phyloP scores from a whole-genome alignment of 2,329 filamentous ascomycete genomes.

The Clonostachys rosea region DNA sequence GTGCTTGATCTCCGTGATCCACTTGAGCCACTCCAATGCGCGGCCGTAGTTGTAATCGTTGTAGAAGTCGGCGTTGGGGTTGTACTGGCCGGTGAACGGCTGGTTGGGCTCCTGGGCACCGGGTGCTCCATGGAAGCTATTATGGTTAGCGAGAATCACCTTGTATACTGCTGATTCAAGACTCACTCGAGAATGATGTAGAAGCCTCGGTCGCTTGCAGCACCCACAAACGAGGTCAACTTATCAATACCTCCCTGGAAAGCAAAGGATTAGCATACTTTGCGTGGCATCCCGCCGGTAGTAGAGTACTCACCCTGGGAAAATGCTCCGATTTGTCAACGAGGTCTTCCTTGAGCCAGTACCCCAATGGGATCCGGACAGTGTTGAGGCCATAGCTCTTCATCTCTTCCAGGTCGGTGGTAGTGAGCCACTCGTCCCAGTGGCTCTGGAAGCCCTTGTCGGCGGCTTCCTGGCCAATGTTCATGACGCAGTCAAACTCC shows the following conservation, averaged over 20 bases:
- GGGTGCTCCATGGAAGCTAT: conserved; percentile 39
- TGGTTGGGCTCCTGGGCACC: conserved; percentile 40
- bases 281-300: background rate
- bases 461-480: conserved; percentile 37
- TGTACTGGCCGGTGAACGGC: conserved; percentile 36
- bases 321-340: conserved; percentile 46
- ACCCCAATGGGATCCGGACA: conserved; percentile 48
- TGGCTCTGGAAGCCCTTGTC: conserved; percentile 42
- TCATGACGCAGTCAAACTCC: conserved; percentile 49
- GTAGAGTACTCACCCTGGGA: conserved; percentile 18
- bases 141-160: background rate
- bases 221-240: conserved; percentile 37
- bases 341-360: conserved; percentile 47
- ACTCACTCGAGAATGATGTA: conserved; percentile 44
- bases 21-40: conserved; percentile 48
- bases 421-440: conserved; percentile 44
- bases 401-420: conserved; percentile 43
- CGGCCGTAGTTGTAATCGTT: conserved; percentile 50
- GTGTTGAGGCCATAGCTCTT: conserved; percentile 45
- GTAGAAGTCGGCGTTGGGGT: conserved; percentile 42
- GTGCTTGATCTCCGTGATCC: conserved; percentile 49
- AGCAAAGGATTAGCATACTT: background rate
- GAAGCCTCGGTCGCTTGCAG: conserved; percentile 40
- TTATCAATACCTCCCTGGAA: conserved; percentile 33
- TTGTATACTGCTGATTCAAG: background rate